These are phyloP conservation scores for Chlorella sp. DNA, from an alignment of 139 green algal species.

Conservation along the genomic window DNA sequence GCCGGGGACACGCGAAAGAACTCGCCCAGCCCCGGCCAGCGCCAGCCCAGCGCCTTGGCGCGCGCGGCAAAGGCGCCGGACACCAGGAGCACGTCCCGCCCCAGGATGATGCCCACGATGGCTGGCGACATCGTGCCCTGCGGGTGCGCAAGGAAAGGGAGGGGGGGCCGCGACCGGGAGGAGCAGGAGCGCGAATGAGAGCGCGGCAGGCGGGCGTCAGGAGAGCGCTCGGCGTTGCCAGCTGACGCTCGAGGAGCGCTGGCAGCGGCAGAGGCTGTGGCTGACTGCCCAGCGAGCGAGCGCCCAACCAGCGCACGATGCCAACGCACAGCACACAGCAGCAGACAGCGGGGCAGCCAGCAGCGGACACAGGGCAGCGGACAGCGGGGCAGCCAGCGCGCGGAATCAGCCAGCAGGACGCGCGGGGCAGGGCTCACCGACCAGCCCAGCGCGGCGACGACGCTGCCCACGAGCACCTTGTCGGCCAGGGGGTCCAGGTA, in stretches of 20 bases:
- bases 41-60: constrained; percentile 50
- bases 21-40: constrained; percentile 45
- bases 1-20: constrained; percentile 57
- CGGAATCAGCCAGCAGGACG: not conserved
- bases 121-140: constrained; percentile 61
- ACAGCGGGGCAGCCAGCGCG: not conserved
- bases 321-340: too few species aligned
- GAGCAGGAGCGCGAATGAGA: too few species aligned
- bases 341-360: not conserved
- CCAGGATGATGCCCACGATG: constrained; percentile 71
- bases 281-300: too few species aligned
- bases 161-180: too few species aligned
- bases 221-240: not conserved
- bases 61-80: constrained; percentile 50
- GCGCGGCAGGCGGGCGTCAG: too few species aligned
- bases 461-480: constrained; percentile 70
- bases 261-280: too few species aligned
- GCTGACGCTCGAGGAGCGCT: too few species aligned
- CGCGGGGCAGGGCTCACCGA: constrained; percentile 31
- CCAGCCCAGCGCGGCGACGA: constrained; percentile 51
- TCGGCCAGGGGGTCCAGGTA: constrained; percentile 91
- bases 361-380: not conserved
- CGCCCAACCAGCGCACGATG: too few species aligned
- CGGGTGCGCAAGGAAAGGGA: not conserved
- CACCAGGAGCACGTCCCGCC: constrained; percentile 71